Evolutionary conservation across 345 rosid species (phyloP), one percentile per base, ranked within the genome.

Genomic region (Hevea brasiliensis): DNA sequence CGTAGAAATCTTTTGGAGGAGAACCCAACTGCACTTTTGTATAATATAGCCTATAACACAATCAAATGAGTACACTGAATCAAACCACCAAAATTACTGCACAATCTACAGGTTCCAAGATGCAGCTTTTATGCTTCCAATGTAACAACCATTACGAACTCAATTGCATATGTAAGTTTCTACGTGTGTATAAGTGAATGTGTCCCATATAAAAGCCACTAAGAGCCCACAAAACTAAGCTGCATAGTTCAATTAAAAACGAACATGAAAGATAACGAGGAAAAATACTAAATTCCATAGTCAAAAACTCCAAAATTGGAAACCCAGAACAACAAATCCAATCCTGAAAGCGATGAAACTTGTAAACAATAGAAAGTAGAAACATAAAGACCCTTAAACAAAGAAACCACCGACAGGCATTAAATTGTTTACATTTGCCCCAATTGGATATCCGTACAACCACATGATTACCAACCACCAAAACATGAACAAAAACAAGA

Each of bases 1-100:
- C 99, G 75, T 90, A 77, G 76, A 87, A 96, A 50, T 93, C 98
- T 72, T 77, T 87, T 47, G 99, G 88, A 61, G 98, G 99, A 79
- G 88, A 78, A 61, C 99, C 99, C 81, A 96, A 58, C 75, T 87
- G 88, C 69, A 96, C 47, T 72, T 79, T 91, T 61, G 99, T 91
- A 42, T 84, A 96, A 79, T 96, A 93, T 68, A 96, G 88, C 85
- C 99, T 96, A 32, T 32, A 32, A 75, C 45, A 76, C 32, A 60
- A 61, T 29, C 65, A 75, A 60, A 27, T 58, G 62, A 32, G 54
- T 40, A 72, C 32, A 64, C 6, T 63, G 13, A 32, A 63, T 59
- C 42, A 60, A 35, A 21, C 15, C 11, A 64, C n/a, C 26, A 51
- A 67, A 67, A 58, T 4, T 6, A 24, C 71, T 20, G 69, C 61